Evolutionary conservation across 768 basidiomycete genomes (phyloP).

Genomic region (Russula virescens): DNA sequence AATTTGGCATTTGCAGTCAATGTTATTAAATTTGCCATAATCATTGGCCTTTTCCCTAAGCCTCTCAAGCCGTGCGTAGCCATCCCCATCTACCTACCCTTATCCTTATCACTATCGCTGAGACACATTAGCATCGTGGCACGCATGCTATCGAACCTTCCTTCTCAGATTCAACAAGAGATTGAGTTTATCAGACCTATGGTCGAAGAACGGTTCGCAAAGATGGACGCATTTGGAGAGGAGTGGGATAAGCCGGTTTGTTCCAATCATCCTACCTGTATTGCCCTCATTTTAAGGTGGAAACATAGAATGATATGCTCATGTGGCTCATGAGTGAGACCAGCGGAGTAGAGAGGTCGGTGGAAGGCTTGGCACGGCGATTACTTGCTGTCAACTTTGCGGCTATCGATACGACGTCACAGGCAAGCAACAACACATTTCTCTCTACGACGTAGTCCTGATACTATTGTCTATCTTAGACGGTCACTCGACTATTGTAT

Average conservation of each 20-base stretch:
- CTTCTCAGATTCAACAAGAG: constrained; percentile 11
- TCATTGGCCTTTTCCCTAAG: constrained; percentile 33
- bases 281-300: neutral
- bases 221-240: constrained; percentile 23
- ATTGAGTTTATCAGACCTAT: constrained; percentile 8
- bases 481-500: constrained; percentile 29
- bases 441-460: neutral
- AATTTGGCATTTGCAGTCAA: constrained; percentile 32
- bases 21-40: constrained; percentile 27
- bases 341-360: constrained; percentile 29
- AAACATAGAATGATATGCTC: constrained; percentile 39
- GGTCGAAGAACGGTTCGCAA: constrained; percentile 24
- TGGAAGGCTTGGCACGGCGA: constrained; percentile 31
- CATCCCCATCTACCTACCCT: neutral
- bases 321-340: constrained; percentile 43
- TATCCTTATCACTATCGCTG: neutral
- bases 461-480: constrained; percentile 21
- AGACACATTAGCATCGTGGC: constrained; percentile 19
- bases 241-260: constrained; percentile 29
- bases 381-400: constrained; percentile 34
- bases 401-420: constrained; percentile 32
- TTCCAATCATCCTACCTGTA: neutral
- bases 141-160: constrained; percentile 19
- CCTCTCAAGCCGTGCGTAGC: constrained; percentile 34
- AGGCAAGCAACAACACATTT: constrained; percentile 20